Conservation (phyloP, 441 rosid species). For the Populus hybrid region DNA sequence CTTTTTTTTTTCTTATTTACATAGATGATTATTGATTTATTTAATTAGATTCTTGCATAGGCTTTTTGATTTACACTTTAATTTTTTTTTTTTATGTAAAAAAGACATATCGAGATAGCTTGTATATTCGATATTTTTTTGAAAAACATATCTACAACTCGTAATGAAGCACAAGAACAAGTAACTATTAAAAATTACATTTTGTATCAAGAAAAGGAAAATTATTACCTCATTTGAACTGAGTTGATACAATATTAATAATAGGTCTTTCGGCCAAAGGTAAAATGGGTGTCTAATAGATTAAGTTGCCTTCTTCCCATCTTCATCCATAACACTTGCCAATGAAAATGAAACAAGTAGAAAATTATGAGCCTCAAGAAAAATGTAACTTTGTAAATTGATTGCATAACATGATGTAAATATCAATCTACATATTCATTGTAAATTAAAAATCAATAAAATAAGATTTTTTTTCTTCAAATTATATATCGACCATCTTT, state of each 20-base stretch:
- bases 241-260: slow-evolving; percentile 32
- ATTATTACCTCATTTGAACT: slow-evolving; percentile 40
- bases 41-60: no score
- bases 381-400: neutral
- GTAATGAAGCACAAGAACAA: no score
- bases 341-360: neutral
- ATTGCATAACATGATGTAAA: neutral
- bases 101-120: neutral
- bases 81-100: no score
- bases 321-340: slow-evolving; percentile 18
- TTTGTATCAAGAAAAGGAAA: neutral
- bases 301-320: slow-evolving; percentile 44
- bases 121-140: no score
- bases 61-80: neutral
- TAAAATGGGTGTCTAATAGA: neutral
- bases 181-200: no score
- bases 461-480: no score
- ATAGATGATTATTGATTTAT: no score
- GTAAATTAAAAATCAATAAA: no score
- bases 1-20: no score
- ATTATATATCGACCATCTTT: no score
- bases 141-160: no score
- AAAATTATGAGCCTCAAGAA: neutral
- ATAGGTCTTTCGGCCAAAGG: slow-evolving; percentile 36
- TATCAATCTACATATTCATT: neutral